These are phyloP conservation scores for Colletotrichum sp. DNA, from an alignment of 2,329 filamentous ascomycete genomes.

Conservation along the genomic window DNA sequence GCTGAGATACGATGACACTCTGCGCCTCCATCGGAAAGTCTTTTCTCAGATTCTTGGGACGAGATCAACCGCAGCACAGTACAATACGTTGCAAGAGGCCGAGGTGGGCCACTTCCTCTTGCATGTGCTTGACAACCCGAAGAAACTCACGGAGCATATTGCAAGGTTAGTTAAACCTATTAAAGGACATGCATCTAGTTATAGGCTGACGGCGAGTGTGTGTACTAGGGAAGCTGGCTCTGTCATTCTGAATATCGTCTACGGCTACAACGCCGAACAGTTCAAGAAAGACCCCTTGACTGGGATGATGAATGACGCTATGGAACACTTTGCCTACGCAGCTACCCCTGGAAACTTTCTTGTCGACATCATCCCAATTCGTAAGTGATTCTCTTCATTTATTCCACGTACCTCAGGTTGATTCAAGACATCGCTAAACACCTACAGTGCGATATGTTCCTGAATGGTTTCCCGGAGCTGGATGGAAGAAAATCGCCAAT, in stretches of 20 bases:
- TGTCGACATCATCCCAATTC: constrained; percentile 14
- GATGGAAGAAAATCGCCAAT: constrained; percentile 15
- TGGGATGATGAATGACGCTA: neutral
- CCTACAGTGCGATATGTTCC: constrained; percentile 28
- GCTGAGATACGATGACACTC: constrained; percentile 39
- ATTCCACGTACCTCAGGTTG: fast-evolving
- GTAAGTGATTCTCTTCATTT: neutral
- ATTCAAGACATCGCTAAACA: neutral
- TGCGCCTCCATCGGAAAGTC: constrained; percentile 47
- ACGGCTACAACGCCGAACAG: neutral
- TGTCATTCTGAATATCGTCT: neutral
- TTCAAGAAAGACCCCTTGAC: neutral
- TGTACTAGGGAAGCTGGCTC: neutral
- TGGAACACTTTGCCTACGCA: neutral
- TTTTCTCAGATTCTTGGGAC: constrained; percentile 49
- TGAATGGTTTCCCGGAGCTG: constrained; percentile 18
- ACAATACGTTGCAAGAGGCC: constrained; percentile 44
- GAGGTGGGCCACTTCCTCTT: constrained; percentile 49
- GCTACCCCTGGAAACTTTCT: neutral
- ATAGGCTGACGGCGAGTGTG: fast-evolving
- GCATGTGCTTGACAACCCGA: constrained; percentile 42
- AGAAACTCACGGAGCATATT: constrained; percentile 44
- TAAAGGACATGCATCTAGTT: neutral
- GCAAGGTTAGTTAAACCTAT: constrained; percentile 35
- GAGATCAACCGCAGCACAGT: constrained; percentile 39